Conservation (phyloP, 2,329 filamentous ascomycete genomes). For the Penicillium sp. region DNA sequence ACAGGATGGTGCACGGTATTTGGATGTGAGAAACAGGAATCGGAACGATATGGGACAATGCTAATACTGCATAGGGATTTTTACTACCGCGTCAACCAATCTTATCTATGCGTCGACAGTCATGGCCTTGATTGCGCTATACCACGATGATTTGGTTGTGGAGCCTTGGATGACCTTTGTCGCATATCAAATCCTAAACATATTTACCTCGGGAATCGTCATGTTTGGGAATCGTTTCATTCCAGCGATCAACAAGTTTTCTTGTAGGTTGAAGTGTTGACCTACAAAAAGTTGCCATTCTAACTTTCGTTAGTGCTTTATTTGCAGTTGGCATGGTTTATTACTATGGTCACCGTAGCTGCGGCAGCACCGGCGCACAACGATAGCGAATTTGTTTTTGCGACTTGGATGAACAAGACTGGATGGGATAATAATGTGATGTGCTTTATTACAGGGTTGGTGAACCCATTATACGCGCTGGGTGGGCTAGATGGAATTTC, state of each 20-base stretch:
- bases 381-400: slow-evolving; percentile 52
- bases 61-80: slow-evolving; percentile 39
- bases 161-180: slow-evolving; percentile 53
- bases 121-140: slow-evolving; percentile 46
- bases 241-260: slow-evolving; percentile 47
- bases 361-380: slow-evolving; percentile 50
- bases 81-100: slow-evolving; percentile 48
- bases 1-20: slow-evolving; percentile 49
- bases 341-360: slow-evolving; percentile 51
- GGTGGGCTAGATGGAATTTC: slow-evolving; percentile 51
- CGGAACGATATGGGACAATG: no score
- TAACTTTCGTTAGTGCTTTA: slow-evolving; percentile 36
- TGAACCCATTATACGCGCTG: slow-evolving; percentile 51
- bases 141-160: slow-evolving; percentile 41
- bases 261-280: slow-evolving; percentile 25
- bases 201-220: slow-evolving; percentile 46
- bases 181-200: slow-evolving; percentile 39
- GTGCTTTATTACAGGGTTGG: slow-evolving; percentile 53
- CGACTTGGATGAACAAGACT: slow-evolving; percentile 55
- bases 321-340: slow-evolving; percentile 50
- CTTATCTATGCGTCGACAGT: slow-evolving; percentile 46
- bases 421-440: slow-evolving; percentile 54
- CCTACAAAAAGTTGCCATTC: neutral
- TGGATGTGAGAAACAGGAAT: slow-evolving; percentile 28
- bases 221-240: slow-evolving; percentile 52